Base-by-base conservation (phyloP, 148 eudicot species). In the Nyssa sinensis region DNA sequence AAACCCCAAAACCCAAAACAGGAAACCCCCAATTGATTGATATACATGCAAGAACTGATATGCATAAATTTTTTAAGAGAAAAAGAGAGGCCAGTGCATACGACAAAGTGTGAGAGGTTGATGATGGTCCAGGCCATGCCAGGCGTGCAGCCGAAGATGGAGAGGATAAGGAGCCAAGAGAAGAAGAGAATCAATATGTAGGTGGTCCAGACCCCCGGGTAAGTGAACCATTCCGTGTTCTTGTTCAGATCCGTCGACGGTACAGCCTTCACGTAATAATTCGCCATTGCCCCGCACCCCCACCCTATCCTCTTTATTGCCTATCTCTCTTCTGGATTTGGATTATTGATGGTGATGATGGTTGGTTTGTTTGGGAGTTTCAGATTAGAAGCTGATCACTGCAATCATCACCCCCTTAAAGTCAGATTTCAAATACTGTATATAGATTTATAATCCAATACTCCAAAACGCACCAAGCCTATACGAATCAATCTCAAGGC, bases 101-200 rank as follows among this genome's bases (percentile, higher is more conserved):
- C 97, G 21, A 73, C 69, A 68, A 90, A 89, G 69, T 92, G 97
- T 60, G 65, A 68, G 65, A 92, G 89, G 83, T 90, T 88, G 62
- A 92, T 93, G 67, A 86, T 60, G 66, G 97, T 90, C 97, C 97
- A 92, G 30, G 97, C 97, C 87, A 87, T 84, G 74, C 97, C 97
- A 37, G 97, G 87, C 34, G 91, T 60, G 70, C 93, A 92, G 41
- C 88, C 86, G 34, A 83, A 87, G 72, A 92, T 59, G 49, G 97
- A 90, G 64, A 92, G 88, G 31, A 92, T 88, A 29, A 88, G 61
- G 68, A 92, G 88, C 97, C 97, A 92, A 0, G 91, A 74, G 80
- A 92, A 86, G 81, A 92, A 92, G 23, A 90, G 75, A 62, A 92
- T 82, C 74, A 90, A 80, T 27, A 92, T 92, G 66, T 92, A 92